Conservation (phyloP, 495 filamentous ascomycete genomes). For the Thermothielavioides terrestris region DNA sequence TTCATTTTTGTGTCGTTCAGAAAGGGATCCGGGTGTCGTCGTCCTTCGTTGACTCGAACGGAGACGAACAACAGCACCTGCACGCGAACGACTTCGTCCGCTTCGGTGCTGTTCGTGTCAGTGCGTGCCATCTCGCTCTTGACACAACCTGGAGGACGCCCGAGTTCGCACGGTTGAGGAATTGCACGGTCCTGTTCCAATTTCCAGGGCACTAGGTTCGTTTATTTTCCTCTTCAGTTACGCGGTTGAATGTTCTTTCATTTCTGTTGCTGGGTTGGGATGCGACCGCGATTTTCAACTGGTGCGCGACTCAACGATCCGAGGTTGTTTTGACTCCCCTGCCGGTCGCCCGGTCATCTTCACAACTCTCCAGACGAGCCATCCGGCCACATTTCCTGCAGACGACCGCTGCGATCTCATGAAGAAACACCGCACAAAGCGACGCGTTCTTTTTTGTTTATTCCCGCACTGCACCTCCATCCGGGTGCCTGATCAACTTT, state of each 20-base stretch:
- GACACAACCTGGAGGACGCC: slow-evolving; percentile 12
- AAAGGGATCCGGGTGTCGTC: slow-evolving; percentile 23
- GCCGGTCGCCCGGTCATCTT: not conserved
- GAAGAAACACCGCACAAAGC: too few species aligned
- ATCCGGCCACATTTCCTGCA: too few species aligned
- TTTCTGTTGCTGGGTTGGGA: not conserved
- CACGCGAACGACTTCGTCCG: slow-evolving; percentile 14
- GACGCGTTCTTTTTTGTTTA: too few species aligned
- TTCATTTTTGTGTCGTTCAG: slow-evolving; percentile 35
- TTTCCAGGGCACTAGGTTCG: slow-evolving; percentile 23
- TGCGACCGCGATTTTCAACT: not conserved
- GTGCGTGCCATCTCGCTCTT: slow-evolving; percentile 12
- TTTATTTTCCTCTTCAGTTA: slow-evolving; percentile 3
- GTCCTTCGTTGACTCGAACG: slow-evolving; percentile 20
- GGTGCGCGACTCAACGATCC: not conserved
- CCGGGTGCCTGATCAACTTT: too few species aligned
- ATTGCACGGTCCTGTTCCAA: slow-evolving; percentile 9
- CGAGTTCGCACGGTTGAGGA: slow-evolving; percentile 14
- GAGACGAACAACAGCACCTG: slow-evolving; percentile 6
- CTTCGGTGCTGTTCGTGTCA: slow-evolving; percentile 17
- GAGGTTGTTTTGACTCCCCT: not conserved
- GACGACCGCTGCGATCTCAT: too few species aligned
- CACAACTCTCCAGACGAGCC: not conserved
- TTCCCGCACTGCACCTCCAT: too few species aligned
- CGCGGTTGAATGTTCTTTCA: not conserved